A percentile compares a stretch with the other conserved stretches of the same genome.
phyloP scores from a whole-genome alignment of 2,329 filamentous ascomycete species.

The Plectosphaerella plurivora region DNA sequence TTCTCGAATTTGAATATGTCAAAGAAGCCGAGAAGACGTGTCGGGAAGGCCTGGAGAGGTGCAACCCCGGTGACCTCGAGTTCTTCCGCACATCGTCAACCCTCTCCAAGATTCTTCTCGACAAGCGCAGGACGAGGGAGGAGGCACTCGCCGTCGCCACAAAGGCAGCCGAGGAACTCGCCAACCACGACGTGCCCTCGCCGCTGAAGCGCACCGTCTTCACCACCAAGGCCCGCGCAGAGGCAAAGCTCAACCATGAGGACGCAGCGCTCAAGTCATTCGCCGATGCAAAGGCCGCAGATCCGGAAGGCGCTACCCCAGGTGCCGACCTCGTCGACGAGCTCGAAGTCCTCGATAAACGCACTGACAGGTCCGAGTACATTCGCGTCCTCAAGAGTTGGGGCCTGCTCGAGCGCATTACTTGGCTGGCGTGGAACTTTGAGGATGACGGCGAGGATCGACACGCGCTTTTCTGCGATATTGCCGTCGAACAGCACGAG shows the following conservation, averaged over 20 bases:
- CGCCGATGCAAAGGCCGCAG: constrained; percentile 9
- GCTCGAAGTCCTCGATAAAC: constrained; percentile 10
- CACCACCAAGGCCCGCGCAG: constrained; percentile 13
- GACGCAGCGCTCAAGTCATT: constrained; percentile 12
- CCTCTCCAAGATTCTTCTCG: constrained; percentile 11
- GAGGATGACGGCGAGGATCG: neutral
- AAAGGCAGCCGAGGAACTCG: neutral
- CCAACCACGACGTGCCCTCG: constrained; percentile 1
- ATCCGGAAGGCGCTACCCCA: constrained; percentile 13
- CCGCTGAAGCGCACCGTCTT: constrained; percentile 10
- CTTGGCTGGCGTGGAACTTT: constrained; percentile 18
- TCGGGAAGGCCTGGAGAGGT: constrained; percentile 10
- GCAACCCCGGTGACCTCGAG: constrained; percentile 6
- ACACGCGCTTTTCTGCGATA: constrained; percentile 8
- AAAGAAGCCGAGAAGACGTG: constrained; percentile 12
- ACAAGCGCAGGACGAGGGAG: constrained; percentile 2
- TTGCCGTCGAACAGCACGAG: constrained; percentile 13
- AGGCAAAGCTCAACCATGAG: constrained; percentile 8
- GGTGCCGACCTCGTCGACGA: constrained; percentile 15
- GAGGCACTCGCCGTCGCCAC: neutral
- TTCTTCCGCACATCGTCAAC: constrained; percentile 11
- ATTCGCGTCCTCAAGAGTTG: constrained; percentile 17
- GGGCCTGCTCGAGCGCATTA: constrained; percentile 19
- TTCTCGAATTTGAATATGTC: constrained; percentile 10
- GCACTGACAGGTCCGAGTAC: constrained; percentile 7